Evolutionary conservation across 202 grass and related monocot species (phyloP), one percentile per base, ranked within the genome.

Genomic region (Eragrostis tef): DNA sequence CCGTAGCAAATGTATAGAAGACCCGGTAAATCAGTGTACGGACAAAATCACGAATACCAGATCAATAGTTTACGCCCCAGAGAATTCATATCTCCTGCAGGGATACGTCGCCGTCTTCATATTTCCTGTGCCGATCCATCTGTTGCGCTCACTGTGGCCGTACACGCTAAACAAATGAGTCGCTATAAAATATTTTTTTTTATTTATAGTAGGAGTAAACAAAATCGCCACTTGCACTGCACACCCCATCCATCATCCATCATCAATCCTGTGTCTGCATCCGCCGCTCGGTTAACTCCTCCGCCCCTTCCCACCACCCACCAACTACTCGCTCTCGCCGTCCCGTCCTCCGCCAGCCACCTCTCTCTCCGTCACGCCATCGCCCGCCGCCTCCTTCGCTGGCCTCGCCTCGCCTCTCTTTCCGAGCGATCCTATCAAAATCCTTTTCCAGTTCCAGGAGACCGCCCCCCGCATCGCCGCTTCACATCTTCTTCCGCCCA

Each of bases 151-250:
- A 25, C 22, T 25, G 77, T 52, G 70, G 43, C 77, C 78, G 62
- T 86, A 75, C 78, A 48, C 27, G 52, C 62, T 60, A 60, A 60
- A 26, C 22, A 17, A 11, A 52, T 36, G 47, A 27, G 14, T 19
- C 17, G 8, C 24, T 58, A n/a, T n/a, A n/a, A 53, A 53, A 53
- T 19, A n/a, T n/a, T 16, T 53, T 3, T 15, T 34, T 34, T 34
- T 34, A 34, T 34, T 34, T 34, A 34, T 2, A 34, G 31, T 2
- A 34, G 4, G 31, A n/a, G n/a, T n/a, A 9, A 65, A 65, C 14
- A 65, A 1, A 31, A 31, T 15, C 73, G 24, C 70, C 86, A 80
- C 86, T 84, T 75, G 76, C 68, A 16, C 24, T 9, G 20, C 19
- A 4, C 11, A 41, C 7, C 52, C 53, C n/a, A 9, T 13, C 27